These are phyloP conservation scores for Forsythia suspensa DNA, from an alignment of 257 asterid species.

Conservation along the genomic window DNA sequence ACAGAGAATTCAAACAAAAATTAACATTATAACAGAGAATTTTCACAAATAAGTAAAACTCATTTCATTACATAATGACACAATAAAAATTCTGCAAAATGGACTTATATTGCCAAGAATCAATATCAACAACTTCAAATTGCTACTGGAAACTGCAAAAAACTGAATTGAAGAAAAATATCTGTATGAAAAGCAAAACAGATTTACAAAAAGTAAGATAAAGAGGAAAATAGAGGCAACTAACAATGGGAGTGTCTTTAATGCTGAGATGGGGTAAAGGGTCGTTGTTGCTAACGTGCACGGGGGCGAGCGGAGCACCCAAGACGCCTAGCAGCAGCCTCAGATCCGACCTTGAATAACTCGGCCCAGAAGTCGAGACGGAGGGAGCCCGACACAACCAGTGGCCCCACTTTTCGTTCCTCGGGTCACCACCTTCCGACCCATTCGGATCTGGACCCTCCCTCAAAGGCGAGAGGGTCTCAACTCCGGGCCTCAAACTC, in stretches of 20 bases:
- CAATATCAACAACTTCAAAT: neutral
- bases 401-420: slow-evolving; percentile 58
- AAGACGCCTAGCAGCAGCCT: slow-evolving; percentile 68
- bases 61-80: neutral
- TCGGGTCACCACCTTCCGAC: slow-evolving; percentile 45
- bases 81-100: too few species aligned
- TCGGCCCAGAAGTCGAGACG: slow-evolving; percentile 45
- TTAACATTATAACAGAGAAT: neutral
- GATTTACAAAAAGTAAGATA: neutral
- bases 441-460: slow-evolving; percentile 84
- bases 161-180: neutral
- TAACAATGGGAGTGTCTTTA: slow-evolving; percentile 75
- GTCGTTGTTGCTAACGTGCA: slow-evolving; percentile 64
- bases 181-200: neutral
- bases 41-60: too few species aligned
- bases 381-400: slow-evolving; percentile 76
- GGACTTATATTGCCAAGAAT: neutral
- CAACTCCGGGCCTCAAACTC: slow-evolving; percentile 54
- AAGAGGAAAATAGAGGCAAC: slow-evolving; percentile 26
- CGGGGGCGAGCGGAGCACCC: slow-evolving; percentile 81
- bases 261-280: slow-evolving; percentile 71
- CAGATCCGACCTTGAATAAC: slow-evolving; percentile 58
- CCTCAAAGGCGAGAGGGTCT: slow-evolving; percentile 60
- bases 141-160: neutral
- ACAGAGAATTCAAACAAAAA: neutral